Base-by-base conservation (phyloP, 2,329 filamentous ascomycete genomes). In the Endothia cerciana region DNA sequence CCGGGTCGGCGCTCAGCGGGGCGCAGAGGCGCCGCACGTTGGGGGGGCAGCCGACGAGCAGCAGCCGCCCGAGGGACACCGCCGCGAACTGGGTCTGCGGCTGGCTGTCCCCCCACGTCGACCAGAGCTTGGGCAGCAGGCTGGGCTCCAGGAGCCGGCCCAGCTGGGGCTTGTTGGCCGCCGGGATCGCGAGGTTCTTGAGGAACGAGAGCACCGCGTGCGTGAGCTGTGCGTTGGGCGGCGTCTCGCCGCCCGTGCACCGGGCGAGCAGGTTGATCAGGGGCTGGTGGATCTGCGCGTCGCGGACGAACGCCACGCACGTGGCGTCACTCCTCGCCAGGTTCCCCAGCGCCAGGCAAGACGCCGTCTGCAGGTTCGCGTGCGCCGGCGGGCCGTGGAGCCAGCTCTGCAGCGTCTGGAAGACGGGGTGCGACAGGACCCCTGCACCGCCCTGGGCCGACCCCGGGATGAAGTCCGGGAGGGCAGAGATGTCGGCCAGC, bases 161-260 rank as follows among this genome's bases (percentile, higher is more conserved):
- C 1, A 90, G 77, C 0, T 76, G 58, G 2, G 78, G 68, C 73
- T 88, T 89, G 75, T 89, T 89, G 33, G 74, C 72, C 0, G 75
- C 65, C 0, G 87, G 85, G 60, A 90, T 86, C 33, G 87, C 85
- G 10, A 90, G 82, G 73, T 90, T 90, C 74, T 88, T 89, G 67
- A 89, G 81, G 71, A 89, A 88, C 8, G 85, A 83, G 22, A 90
- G 78, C 2, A 80, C 77, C 1, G 85, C 81, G 71, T 89, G 87
- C 0, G 87, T 77, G 19, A 87, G 81, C 68, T 88, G 85, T 2
- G 72, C 64, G 33, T 72, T 68, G 5, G 71, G 67, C 8, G 65
- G 63, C 10, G 66, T 49, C 10, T 64, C 60, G 22, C 84, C 80
- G 8, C 71, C 74, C 5, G 68, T 68, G 25, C 68, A 68, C 1